A percentile compares a stretch with the other conserved stretches of the same genome.
Evolutionary conservation across 2,329 filamentous ascomycete genomes (phyloP).

Genomic region (Colletotrichum liaoningense): DNA sequence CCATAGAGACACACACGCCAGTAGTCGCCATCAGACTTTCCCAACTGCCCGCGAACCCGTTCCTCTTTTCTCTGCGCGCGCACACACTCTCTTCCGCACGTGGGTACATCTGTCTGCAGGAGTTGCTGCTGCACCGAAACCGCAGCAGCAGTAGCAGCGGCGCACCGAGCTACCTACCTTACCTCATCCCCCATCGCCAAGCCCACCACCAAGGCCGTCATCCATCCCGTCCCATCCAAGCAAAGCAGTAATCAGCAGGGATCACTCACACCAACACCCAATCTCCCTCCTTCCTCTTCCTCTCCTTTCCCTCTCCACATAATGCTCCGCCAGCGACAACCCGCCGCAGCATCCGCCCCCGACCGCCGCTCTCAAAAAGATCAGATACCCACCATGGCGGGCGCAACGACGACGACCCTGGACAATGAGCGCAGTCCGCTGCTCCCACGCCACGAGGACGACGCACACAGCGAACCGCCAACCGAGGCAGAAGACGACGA

Average conservation of each 20-base stretch:
- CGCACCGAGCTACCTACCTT: constrained; percentile 17
- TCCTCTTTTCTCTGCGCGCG: background rate
- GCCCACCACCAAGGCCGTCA: constrained; percentile 1
- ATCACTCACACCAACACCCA: constrained; percentile 8
- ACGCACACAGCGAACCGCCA: constrained; percentile 16
- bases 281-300: constrained; percentile 3
- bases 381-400: constrained; percentile 37
- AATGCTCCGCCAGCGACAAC: constrained; percentile 40
- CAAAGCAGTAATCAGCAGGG: constrained; percentile 5
- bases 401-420: constrained; percentile 31
- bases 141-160: background rate
- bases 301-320: constrained; percentile 25
- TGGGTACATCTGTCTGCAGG: constrained; percentile 16
- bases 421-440: constrained; percentile 40
- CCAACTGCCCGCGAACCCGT: constrained; percentile 1
- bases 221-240: constrained; percentile 6
- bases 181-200: constrained; percentile 31
- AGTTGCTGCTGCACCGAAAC: background rate
- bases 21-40: constrained; percentile 4
- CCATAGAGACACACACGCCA: constrained; percentile 17
- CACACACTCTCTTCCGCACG: background rate
- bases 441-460: constrained; percentile 34
- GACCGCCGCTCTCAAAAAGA: constrained; percentile 27
- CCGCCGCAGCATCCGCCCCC: constrained; percentile 28
- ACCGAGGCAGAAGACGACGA: constrained; percentile 11